phyloP scores from a whole-genome alignment of 495 filamentous ascomycete genomes.

The Pyrenula aspistea region DNA sequence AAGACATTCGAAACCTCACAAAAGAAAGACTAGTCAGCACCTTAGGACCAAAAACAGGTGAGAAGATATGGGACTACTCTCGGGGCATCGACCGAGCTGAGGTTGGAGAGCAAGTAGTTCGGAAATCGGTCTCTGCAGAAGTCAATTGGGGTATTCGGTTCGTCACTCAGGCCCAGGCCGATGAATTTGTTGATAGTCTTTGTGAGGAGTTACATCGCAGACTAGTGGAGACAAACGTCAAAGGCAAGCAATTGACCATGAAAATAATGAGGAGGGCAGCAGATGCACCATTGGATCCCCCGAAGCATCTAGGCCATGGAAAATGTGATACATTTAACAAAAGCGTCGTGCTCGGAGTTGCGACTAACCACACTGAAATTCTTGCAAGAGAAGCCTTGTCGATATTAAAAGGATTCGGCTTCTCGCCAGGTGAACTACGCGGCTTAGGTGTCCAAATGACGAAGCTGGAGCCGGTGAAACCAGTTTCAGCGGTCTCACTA shows the following conservation, averaged over 20 bases:
- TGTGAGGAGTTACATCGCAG: conserved; percentile 72
- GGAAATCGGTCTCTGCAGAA: conserved; percentile 90
- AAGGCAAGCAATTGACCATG: conserved; percentile 77
- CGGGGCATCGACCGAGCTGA: conserved; percentile 79
- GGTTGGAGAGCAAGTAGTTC: conserved; percentile 66
- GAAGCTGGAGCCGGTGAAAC: conserved; percentile 71
- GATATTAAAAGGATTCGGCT: conserved; percentile 68
- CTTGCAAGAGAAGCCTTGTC: conserved; percentile 71
- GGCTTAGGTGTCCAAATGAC: conserved; percentile 88
- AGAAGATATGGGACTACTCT: conserved; percentile 82
- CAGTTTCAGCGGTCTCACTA: conserved; percentile 11
- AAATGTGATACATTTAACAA: conserved; percentile 92
- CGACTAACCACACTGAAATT: conserved; percentile 59
- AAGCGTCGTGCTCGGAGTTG: conserved; percentile 66
- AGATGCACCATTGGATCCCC: conserved; percentile 83
- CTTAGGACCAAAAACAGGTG: conserved; percentile 84
- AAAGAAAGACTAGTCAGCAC: conserved; percentile 60
- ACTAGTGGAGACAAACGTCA: conserved; percentile 69
- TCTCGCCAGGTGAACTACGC: conserved; percentile 80
- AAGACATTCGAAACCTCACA: conserved; percentile 62
- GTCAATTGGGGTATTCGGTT: conserved; percentile 98
- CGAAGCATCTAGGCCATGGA: conserved; percentile 90
- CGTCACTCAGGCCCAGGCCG: conserved; percentile 74
- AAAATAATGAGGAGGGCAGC: conserved; percentile 81
- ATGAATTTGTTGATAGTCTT: conserved; percentile 75